Conservation (phyloP, 805 yeast species). For the Pichia sporocuriosa region DNA sequence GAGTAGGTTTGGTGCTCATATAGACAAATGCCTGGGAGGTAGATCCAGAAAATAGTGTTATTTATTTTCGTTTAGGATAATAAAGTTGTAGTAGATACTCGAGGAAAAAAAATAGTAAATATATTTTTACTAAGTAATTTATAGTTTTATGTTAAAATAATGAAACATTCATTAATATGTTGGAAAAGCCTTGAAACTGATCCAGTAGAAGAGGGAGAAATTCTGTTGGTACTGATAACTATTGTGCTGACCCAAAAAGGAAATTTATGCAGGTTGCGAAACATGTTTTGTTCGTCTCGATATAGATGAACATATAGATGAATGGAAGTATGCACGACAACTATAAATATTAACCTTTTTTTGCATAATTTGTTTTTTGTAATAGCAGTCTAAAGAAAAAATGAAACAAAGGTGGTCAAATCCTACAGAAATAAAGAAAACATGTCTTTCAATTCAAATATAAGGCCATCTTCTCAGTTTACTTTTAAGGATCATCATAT, state of each 20-base stretch:
- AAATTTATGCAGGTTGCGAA: slow-evolving; percentile 4
- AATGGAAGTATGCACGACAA: background rate
- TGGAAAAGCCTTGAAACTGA: no score
- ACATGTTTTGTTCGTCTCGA: slow-evolving; percentile 1
- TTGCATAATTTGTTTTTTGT: no score
- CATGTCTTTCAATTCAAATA: background rate
- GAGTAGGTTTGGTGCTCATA: slow-evolving; percentile 85
- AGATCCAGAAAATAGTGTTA: slow-evolving; percentile 38
- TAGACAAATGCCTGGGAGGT: slow-evolving; percentile 83
- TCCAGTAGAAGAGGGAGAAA: no score
- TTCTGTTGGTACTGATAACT: slow-evolving; percentile 1
- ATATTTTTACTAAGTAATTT: no score
- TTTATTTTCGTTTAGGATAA: no score
- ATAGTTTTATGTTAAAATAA: no score
- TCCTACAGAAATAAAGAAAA: no score
- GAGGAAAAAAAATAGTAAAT: no score
- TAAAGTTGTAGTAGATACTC: no score
- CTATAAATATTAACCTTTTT: background rate
- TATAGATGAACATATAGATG: background rate
- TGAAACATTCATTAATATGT: no score
- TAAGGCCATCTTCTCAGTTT: background rate
- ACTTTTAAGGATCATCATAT: background rate
- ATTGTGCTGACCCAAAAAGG: slow-evolving; percentile 9
- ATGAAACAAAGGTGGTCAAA: no score
- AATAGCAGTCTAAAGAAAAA: no score